Conservation (phyloP, 2,329 filamentous ascomycete genomes). For the Bipolaris sorokiniana region DNA sequence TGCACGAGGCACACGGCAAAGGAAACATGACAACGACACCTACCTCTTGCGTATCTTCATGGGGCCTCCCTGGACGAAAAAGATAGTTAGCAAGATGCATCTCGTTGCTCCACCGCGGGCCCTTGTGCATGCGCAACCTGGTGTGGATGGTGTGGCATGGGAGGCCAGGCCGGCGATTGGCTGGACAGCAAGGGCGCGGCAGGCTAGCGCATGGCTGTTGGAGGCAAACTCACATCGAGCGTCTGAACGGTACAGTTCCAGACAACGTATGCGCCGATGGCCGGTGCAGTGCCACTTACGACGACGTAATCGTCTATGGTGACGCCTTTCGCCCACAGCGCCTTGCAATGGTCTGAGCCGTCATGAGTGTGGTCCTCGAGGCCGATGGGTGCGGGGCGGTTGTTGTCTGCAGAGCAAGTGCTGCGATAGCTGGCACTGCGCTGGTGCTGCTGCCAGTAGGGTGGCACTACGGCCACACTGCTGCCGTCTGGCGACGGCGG, state of each 20-base stretch:
- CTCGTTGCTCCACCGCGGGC: conserved; percentile 5
- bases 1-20: neutral
- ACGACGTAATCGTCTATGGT: conserved; percentile 67
- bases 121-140: conserved; percentile 15
- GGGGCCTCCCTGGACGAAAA: conserved; percentile 56
- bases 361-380: conserved; percentile 70
- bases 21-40: neutral
- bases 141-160: conserved; percentile 4
- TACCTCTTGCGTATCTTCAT: conserved; percentile 67
- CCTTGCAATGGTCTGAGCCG: conserved; percentile 60
- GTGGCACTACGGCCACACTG: conserved; percentile 50
- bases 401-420: conserved; percentile 43
- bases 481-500: conserved; percentile 34
- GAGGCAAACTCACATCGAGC: conserved; percentile 67
- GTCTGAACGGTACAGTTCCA: conserved; percentile 92
- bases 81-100: conserved; percentile 14
- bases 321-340: conserved; percentile 68
- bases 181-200: conserved; percentile 15
- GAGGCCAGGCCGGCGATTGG: conserved; percentile 21
- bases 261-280: conserved; percentile 87
- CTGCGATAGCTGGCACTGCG: conserved; percentile 47
- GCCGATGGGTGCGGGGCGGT: conserved; percentile 57
- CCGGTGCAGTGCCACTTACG: conserved; percentile 62
- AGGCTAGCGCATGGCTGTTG: conserved; percentile 18
- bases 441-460: conserved; percentile 56